These are phyloP conservation scores for Trichophyton verrucosum DNA, from an alignment of 2,329 filamentous ascomycete genomes.

Conservation along the genomic window DNA sequence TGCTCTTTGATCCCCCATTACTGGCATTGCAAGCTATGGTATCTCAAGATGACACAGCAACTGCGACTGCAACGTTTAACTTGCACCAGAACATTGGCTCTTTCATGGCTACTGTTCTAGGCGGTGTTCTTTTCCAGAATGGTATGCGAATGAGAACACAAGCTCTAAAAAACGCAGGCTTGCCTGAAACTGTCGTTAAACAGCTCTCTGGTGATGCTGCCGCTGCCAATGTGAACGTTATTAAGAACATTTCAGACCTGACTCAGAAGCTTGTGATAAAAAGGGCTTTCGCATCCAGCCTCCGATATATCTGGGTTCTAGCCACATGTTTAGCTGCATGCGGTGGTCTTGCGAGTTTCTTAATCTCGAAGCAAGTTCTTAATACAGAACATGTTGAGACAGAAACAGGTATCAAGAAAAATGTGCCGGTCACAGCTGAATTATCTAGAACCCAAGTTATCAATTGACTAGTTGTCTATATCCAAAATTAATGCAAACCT, in stretches of 20 bases:
- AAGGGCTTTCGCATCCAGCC: conserved; percentile 38
- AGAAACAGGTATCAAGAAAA: background rate
- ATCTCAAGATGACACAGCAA: conserved; percentile 36
- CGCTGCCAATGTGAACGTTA: conserved; percentile 36
- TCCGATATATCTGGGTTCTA: conserved; percentile 40
- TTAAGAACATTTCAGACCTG: conserved; percentile 28
- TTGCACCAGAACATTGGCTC: conserved; percentile 57
- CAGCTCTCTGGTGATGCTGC: conserved; percentile 32
- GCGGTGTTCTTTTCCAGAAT: conserved; percentile 70
- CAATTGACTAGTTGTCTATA: background rate
- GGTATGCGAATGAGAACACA: conserved; percentile 44
- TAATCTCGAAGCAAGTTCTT: background rate
- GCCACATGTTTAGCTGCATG: conserved; percentile 31
- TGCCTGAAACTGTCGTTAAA: background rate
- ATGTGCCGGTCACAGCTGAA: background rate
- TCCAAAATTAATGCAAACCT: too few species aligned
- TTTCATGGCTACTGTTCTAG: conserved; percentile 56
- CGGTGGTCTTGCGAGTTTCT: background rate
- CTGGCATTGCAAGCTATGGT: conserved; percentile 46
- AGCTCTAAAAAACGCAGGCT: background rate
- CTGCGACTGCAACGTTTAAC: conserved; percentile 41
- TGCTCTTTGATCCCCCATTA: conserved; percentile 44
- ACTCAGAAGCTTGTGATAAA: conserved; percentile 30
- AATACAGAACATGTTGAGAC: conserved; percentile 4
- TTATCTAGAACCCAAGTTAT: background rate